Evolutionary conservation across 2,329 filamentous ascomycete genomes (phyloP).

Genomic region (Fusarium piperis): DNA sequence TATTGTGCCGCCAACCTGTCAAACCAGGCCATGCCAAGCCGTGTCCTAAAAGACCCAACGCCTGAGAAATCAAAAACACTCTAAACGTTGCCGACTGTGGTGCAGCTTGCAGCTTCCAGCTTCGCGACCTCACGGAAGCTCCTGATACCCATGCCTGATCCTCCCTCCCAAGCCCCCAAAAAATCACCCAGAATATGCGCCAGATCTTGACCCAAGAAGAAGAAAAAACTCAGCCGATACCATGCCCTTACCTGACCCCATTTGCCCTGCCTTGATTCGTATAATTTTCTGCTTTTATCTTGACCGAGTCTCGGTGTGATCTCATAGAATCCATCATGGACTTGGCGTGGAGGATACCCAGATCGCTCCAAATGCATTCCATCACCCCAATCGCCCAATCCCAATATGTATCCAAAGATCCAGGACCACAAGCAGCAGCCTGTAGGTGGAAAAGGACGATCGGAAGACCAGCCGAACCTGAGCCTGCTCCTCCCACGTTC

Average conservation of each 20-base stretch:
- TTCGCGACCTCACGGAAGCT: not conserved
- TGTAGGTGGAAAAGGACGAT: slow-evolving; percentile 60
- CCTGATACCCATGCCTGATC: slow-evolving; percentile 3
- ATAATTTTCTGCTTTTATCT: slow-evolving; percentile 15
- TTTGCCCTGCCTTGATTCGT: slow-evolving; percentile 2
- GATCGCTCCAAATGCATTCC: slow-evolving; percentile 60
- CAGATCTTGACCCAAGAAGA: not conserved
- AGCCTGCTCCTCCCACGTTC: slow-evolving; percentile 52
- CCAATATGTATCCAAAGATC: slow-evolving; percentile 54
- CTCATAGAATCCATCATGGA: slow-evolving; percentile 55
- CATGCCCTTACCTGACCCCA: not conserved
- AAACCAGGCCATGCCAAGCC: not conserved
- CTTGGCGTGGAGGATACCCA: slow-evolving; percentile 62
- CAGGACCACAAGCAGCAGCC: slow-evolving; percentile 57
- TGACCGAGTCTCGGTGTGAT: slow-evolving; percentile 31
- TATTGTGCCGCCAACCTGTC: not conserved
- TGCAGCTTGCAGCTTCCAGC: not conserved
- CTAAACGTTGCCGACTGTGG: not conserved
- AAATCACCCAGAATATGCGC: slow-evolving; percentile 22
- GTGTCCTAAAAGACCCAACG: slow-evolving; percentile 7
- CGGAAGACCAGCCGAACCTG: slow-evolving; percentile 59
- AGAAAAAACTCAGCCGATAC: not conserved
- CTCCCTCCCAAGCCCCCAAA: not conserved
- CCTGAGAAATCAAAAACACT: slow-evolving; percentile 2
- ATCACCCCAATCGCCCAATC: slow-evolving; percentile 57